Percentiles rank a stretch among this genome's conserved stretches.
phyloP scores from a whole-genome alignment of 768 basidiomycete species.

The Mycena leptocephala region DNA sequence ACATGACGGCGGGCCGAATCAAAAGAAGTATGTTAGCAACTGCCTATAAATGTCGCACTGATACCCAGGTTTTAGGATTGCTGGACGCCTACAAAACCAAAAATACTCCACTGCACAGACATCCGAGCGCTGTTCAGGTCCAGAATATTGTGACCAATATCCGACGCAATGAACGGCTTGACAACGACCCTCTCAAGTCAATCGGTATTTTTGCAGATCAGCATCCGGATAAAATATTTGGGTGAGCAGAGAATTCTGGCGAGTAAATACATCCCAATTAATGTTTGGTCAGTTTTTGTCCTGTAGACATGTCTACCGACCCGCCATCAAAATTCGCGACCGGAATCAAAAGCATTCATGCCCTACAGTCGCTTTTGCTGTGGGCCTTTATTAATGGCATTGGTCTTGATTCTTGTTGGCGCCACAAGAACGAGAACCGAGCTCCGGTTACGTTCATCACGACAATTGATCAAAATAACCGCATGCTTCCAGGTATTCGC shows the following conservation, averaged over 20 bases:
- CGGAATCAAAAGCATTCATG: too few species aligned
- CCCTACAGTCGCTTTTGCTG: too few species aligned
- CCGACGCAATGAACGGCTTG: too few species aligned
- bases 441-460: conserved; percentile 33
- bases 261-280: not conserved
- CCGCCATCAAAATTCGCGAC: too few species aligned
- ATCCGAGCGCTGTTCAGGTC: too few species aligned
- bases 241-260: not conserved
- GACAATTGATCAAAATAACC: conserved; percentile 22
- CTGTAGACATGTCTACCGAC: too few species aligned
- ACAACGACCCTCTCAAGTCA: not conserved
- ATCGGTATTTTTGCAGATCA: not conserved
- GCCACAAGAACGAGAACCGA: conserved; percentile 36
- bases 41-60: too few species aligned
- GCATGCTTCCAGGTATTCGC: too few species aligned
- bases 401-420: conserved; percentile 29
- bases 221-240: conserved; percentile 11
- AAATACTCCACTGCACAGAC: not conserved
- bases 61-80: not conserved
- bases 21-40: not conserved
- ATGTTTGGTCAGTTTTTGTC: too few species aligned
- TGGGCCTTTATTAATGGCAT: too few species aligned
- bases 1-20: too few species aligned
- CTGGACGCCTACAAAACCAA: not conserved
- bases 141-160: too few species aligned